These are phyloP conservation scores for Groenewaldozyma auringiensis DNA, from an alignment of 1,139 yeast genomes.

Conservation along the genomic window DNA sequence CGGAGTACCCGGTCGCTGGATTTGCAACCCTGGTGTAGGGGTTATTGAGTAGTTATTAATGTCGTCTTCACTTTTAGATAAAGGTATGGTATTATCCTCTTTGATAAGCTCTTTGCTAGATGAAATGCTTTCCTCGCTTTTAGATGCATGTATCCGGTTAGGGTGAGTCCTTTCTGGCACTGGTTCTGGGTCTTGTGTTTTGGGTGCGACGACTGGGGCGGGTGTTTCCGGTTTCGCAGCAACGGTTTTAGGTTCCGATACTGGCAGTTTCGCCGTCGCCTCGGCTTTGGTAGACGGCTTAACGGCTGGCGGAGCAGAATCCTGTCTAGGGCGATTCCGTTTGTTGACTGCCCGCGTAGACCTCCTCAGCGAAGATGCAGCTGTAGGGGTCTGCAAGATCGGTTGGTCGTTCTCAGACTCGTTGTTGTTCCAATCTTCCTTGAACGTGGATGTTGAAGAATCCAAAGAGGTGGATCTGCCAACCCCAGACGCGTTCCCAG, in stretches of 20 bases:
- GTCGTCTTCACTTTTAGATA: constrained; percentile 4
- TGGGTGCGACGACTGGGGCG: not conserved
- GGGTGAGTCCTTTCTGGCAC: constrained; percentile 2
- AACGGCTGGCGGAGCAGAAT: constrained; percentile 3
- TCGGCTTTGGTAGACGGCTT: too few species aligned
- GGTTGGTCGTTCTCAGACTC: constrained; percentile 21
- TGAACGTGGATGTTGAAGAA: not conserved
- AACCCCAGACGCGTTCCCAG: not conserved
- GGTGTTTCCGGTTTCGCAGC: too few species aligned
- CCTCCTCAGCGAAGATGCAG: constrained; percentile 22
- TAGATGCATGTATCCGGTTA: not conserved
- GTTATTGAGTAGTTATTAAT: not conserved
- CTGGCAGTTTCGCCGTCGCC: not conserved
- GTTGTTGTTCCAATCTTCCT: not conserved
- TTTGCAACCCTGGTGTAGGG: not conserved
- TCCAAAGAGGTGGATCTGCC: not conserved
- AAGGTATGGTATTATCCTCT: not conserved
- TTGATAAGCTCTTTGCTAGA: constrained; percentile 5
- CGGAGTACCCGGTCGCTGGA: not conserved
- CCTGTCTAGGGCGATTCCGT: constrained; percentile 3
- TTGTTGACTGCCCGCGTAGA: constrained; percentile 25
- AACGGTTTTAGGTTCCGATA: too few species aligned
- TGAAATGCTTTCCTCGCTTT: not conserved
- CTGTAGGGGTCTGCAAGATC: constrained; percentile 23
- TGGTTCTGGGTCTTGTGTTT: constrained; percentile 1